Conservation (phyloP, 2,329 filamentous ascomycete genomes). For the Zelopaecilomyces penicillatus region DNA sequence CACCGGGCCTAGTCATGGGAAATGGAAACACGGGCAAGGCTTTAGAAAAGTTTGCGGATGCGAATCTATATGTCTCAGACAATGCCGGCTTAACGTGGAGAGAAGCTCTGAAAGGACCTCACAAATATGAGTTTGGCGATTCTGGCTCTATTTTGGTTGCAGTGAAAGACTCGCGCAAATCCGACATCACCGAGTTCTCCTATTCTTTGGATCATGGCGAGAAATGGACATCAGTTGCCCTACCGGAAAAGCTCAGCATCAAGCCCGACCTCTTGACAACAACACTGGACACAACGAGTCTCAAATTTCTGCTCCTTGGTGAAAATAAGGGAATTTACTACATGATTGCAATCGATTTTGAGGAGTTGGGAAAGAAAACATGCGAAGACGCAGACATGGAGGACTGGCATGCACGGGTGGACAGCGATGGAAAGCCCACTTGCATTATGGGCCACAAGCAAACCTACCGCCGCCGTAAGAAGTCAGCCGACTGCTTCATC, state of each 20-base stretch:
- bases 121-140: constrained; percentile 95
- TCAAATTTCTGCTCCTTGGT: constrained; percentile 80
- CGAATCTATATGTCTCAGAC: constrained; percentile 80
- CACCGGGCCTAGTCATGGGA: constrained; percentile 88
- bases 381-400: constrained; percentile 77
- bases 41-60: constrained; percentile 62
- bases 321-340: constrained; percentile 48
- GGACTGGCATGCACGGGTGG: constrained; percentile 76
- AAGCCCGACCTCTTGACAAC: constrained; percentile 71
- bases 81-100: constrained; percentile 84
- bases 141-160: constrained; percentile 84
- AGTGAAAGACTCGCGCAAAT: constrained; percentile 61
- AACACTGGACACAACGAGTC: constrained; percentile 82
- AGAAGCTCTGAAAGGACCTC: constrained; percentile 64
- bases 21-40: constrained; percentile 79
- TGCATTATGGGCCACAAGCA: constrained; percentile 97
- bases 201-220: constrained; percentile 90
- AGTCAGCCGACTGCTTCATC: constrained; percentile 81
- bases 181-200: constrained; percentile 47
- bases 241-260: constrained; percentile 60
- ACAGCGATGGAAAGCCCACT: constrained; percentile 69
- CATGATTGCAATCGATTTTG: constrained; percentile 75
- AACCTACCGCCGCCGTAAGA: constrained; percentile 75
- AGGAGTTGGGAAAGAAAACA: constrained; percentile 67
- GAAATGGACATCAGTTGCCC: constrained; percentile 64